Percentiles rank a stretch among this genome's conserved stretches.
phyloP scores from a whole-genome alignment of 495 filamentous ascomycete genomes.

The Trichoderma orchidacearum region DNA sequence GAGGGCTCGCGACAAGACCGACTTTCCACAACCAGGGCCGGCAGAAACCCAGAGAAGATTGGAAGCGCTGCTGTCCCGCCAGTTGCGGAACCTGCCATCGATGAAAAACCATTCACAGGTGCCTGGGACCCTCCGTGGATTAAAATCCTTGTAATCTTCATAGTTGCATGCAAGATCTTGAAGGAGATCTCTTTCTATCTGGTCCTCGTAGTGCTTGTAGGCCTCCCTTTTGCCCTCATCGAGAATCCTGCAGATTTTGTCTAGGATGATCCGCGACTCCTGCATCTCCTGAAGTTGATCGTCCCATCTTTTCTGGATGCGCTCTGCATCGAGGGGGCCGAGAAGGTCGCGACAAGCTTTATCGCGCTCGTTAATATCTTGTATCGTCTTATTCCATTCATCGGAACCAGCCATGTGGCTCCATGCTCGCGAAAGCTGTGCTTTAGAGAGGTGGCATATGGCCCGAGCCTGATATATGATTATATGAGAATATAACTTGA shows the following conservation, averaged over 20 bases:
- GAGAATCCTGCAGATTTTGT: slow-evolving; percentile 5
- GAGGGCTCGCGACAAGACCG: slow-evolving; percentile 19
- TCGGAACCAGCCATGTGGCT: slow-evolving; percentile 8
- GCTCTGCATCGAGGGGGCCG: slow-evolving; percentile 1
- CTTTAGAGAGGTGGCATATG: slow-evolving; percentile 17
- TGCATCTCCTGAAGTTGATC: slow-evolving; percentile 9
- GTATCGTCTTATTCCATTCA: slow-evolving; percentile 9
- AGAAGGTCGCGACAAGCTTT: slow-evolving; percentile 6
- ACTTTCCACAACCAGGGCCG: slow-evolving; percentile 28
- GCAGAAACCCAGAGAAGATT: slow-evolving; percentile 28
- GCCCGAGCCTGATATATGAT: slow-evolving; percentile 21
- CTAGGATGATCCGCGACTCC: slow-evolving; percentile 7
- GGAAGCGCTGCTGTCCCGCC: slow-evolving; percentile 12
- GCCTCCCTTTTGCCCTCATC: slow-evolving; percentile 2
- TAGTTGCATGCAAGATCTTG: slow-evolving; percentile 16
- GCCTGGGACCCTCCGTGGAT: slow-evolving; percentile 9
- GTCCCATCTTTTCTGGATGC: slow-evolving; percentile 5
- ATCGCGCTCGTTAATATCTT: slow-evolving; percentile 7
- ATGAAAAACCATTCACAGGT: slow-evolving; percentile 26
- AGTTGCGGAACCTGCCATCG: slow-evolving; percentile 15
- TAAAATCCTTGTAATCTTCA: slow-evolving; percentile 15
- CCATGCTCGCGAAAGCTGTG: slow-evolving; percentile 13
- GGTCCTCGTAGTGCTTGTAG: slow-evolving; percentile 4
- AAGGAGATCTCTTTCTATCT: slow-evolving; percentile 10
- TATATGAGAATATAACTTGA: slow-evolving; percentile 16